Percentiles rank a stretch among this genome's conserved stretches.
Evolutionary conservation across 768 basidiomycete genomes (phyloP).

Genomic region (Lactarius tabidus): DNA sequence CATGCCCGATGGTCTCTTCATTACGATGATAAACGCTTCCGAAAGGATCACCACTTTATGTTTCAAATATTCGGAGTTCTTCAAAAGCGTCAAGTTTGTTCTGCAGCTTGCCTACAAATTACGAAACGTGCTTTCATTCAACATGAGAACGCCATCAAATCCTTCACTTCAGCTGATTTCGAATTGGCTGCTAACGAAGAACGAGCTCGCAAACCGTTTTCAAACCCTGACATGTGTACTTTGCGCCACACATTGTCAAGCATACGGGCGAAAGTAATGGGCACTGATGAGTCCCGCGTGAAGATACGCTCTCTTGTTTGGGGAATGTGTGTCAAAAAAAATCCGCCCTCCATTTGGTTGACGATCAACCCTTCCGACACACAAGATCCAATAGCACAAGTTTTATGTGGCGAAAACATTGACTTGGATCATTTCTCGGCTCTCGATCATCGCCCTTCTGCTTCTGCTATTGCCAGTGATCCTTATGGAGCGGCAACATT

Average conservation of each 20-base stretch:
- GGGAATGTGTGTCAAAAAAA: background rate
- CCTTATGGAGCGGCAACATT: too few relatives aligned
- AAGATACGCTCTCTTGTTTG: background rate
- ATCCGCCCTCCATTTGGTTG: background rate
- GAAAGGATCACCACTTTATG: background rate
- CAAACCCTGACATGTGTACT: background rate
- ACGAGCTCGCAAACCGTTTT: background rate
- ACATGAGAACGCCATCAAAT: too few relatives aligned
- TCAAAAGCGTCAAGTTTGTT: background rate
- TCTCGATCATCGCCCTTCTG: too few relatives aligned
- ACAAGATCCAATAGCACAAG: background rate
- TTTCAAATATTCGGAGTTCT: background rate
- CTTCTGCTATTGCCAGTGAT: too few relatives aligned
- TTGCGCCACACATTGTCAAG: background rate
- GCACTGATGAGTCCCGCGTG: background rate
- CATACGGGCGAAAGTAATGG: background rate
- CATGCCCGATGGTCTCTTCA: background rate
- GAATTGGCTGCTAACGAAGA: too few relatives aligned
- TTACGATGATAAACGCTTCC: background rate
- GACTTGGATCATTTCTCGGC: background rate
- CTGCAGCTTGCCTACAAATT: background rate
- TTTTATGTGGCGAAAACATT: background rate
- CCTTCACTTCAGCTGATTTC: too few relatives aligned
- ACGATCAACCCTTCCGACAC: background rate
- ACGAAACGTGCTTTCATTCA: background rate